A percentile compares a stretch with the other conserved stretches of the same genome.
These are phyloP conservation scores for Coemansia sp. DNA, from an alignment of 192 early-diverging fungal species.

Conservation along the genomic window DNA sequence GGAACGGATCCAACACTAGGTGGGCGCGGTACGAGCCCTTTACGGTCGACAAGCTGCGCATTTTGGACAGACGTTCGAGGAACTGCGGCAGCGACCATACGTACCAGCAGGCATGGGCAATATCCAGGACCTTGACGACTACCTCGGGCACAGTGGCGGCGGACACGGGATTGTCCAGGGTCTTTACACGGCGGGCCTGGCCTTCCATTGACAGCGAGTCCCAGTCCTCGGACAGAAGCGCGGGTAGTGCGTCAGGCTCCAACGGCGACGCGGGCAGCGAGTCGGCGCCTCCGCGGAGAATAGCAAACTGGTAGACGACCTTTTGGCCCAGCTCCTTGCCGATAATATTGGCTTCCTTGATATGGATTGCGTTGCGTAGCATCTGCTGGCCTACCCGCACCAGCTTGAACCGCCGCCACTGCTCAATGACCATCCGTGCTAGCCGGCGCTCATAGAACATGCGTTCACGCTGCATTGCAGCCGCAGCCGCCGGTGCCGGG, in stretches of 20 bases:
- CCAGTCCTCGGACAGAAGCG: constrained; percentile 33
- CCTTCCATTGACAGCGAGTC: constrained; percentile 16
- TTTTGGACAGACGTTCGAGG: constrained; percentile 53
- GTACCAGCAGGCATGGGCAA: constrained; percentile 45
- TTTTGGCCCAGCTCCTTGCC: constrained; percentile 75
- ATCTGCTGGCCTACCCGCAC: constrained; percentile 62
- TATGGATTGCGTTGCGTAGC: constrained; percentile 58
- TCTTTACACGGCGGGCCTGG: neutral
- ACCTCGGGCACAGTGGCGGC: constrained; percentile 26
- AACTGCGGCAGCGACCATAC: constrained; percentile 64
- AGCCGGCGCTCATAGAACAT: constrained; percentile 11
- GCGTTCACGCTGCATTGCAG: neutral
- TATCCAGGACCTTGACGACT: constrained; percentile 50
- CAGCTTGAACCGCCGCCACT: constrained; percentile 48
- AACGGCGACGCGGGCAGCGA: constrained; percentile 32
- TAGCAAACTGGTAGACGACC: constrained; percentile 76
- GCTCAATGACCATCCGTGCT: constrained; percentile 14
- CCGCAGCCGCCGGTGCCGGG: neutral
- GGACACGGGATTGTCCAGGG: constrained; percentile 11
- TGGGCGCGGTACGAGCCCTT: constrained; percentile 35
- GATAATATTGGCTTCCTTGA: constrained; percentile 92
- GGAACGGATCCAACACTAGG: constrained; percentile 33
- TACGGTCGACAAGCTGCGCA: constrained; percentile 59
- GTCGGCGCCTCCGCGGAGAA: constrained; percentile 54
- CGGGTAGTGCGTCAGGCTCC: constrained; percentile 42